Percentiles rank a stretch among this genome's conserved stretches.
These are phyloP conservation scores for Fusarium tuaranense DNA, from an alignment of 2,329 filamentous ascomycete species.

Conservation along the genomic window DNA sequence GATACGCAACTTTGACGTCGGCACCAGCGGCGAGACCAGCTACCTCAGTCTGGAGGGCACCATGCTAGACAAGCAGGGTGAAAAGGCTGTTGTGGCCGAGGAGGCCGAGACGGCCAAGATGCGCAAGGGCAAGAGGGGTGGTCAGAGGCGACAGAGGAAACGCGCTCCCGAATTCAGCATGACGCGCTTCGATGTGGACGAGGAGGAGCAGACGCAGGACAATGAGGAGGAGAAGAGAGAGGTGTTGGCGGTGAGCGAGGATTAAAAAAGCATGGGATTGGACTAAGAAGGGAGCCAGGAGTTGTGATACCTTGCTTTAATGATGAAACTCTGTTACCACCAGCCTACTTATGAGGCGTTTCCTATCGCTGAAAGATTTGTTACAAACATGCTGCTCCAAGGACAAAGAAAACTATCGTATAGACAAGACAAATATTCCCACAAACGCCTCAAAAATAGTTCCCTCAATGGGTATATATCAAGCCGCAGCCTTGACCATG, in stretches of 20 bases:
- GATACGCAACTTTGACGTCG: conserved; percentile 87
- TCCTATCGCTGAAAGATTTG: conserved; percentile 28
- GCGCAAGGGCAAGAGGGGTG: conserved; percentile 52
- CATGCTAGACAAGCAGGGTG: conserved; percentile 78
- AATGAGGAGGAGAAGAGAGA: conserved; percentile 40
- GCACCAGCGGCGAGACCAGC: conserved; percentile 78
- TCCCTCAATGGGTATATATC: conserved; percentile 1
- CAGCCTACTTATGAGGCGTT: conserved; percentile 22
- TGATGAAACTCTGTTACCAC: conserved; percentile 37
- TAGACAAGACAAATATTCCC: background rate
- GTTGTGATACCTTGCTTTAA: conserved; percentile 48
- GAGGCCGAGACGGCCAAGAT: conserved; percentile 58
- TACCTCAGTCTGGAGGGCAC: conserved; percentile 90
- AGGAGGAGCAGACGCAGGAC: conserved; percentile 52
- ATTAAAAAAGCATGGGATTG: conserved; percentile 37
- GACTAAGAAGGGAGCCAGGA: conserved; percentile 40
- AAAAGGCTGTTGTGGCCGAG: conserved; percentile 63
- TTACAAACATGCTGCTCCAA: conserved; percentile 11
- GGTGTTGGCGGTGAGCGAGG: conserved; percentile 41
- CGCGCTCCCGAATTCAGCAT: conserved; percentile 66
- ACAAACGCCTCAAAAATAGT: background rate
- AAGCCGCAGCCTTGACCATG: conserved; percentile 55
- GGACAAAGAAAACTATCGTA: conserved; percentile 9
- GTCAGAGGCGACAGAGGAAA: conserved; percentile 47
- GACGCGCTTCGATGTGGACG: conserved; percentile 64